Conservation (phyloP, 169 alveolate genomes). For the Fabrea salina region DNA sequence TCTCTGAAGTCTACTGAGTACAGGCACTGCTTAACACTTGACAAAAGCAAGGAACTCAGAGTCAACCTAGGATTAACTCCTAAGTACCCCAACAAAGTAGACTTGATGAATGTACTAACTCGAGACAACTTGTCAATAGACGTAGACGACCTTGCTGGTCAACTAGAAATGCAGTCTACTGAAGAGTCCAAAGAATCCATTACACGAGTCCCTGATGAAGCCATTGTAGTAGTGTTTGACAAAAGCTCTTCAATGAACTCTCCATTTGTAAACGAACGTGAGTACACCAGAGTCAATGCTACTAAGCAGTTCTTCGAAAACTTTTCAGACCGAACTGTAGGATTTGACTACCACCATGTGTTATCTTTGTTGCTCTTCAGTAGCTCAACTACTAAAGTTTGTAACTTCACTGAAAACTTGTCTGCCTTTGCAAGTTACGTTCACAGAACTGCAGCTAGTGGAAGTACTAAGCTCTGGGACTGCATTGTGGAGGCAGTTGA, state of each 20-base stretch:
- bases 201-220: constrained; percentile 9
- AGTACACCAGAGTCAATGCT: background rate
- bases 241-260: constrained; percentile 10
- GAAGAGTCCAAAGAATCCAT: background rate
- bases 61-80: background rate
- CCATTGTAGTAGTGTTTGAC: constrained; percentile 7
- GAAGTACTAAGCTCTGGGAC: constrained; percentile 14
- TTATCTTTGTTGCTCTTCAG: background rate
- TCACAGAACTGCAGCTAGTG: background rate
- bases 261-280: background rate
- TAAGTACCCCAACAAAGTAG: constrained; percentile 24
- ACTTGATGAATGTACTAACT: constrained; percentile 4
- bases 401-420: constrained; percentile 18
- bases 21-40: constrained; percentile 8
- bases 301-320: background rate
- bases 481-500: background rate
- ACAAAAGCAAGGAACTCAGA: background rate
- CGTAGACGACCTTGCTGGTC: constrained; percentile 12
- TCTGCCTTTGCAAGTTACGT: background rate
- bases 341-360: background rate
- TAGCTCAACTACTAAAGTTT: background rate
- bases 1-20: background rate
- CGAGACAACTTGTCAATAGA: background rate
- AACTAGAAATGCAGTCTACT: background rate
- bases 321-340: constrained; percentile 6